Evolutionary conservation across 805 yeast species (phyloP).

Genomic region (Maudiozyma bulderi): DNA sequence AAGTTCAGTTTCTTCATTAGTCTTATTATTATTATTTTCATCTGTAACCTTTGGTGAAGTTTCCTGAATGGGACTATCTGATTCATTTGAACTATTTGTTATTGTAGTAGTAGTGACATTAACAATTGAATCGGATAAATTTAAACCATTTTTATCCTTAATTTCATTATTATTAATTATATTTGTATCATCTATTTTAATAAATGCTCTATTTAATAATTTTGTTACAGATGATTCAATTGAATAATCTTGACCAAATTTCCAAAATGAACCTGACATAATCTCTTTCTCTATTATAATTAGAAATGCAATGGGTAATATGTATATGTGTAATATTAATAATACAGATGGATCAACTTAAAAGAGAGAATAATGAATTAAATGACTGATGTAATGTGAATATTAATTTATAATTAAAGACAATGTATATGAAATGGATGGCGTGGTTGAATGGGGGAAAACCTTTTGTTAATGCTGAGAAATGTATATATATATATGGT

Average conservation of each 20-base stretch:
- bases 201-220: constrained; percentile 32
- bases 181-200: constrained; percentile 20
- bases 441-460: no score
- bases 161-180: background rate
- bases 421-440: no score
- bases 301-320: background rate
- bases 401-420: no score
- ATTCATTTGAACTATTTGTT: background rate
- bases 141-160: background rate
- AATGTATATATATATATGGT: no score
- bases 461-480: no score
- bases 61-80: background rate
- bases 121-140: background rate
- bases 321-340: background rate
- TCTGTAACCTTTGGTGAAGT: background rate
- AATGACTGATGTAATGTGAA: no score
- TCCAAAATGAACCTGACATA: constrained; percentile 50
- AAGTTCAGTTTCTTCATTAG: constrained; percentile 9
- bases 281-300: background rate
- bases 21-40: constrained; percentile 24
- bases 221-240: constrained; percentile 47
- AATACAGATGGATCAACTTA: no score
- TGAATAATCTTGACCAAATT: constrained; percentile 48
- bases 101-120: background rate
- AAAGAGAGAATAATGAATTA: no score